Evolutionary conservation across 75 land plant species (phyloP).

Genomic region (Sequoiadendron giganteum): DNA sequence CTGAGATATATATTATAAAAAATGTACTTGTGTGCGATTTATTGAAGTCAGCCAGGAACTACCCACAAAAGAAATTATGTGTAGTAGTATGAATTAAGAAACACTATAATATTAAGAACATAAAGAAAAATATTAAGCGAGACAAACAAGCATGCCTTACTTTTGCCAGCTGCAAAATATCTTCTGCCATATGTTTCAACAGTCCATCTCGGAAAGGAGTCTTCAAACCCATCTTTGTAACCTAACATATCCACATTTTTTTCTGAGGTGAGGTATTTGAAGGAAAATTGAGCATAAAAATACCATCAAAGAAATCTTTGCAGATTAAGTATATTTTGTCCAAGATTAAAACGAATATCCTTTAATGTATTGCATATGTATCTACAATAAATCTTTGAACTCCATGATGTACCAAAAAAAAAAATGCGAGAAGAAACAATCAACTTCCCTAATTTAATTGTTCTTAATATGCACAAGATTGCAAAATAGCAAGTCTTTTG

Average conservation of each 20-base stretch:
- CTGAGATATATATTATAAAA: too few species aligned
- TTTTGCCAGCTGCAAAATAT: conserved; percentile 75
- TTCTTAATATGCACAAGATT: not conserved
- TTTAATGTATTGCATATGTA: not conserved
- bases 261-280: not conserved
- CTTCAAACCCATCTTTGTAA: conserved; percentile 79
- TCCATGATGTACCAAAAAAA: not conserved
- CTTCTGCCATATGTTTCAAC: conserved; percentile 86
- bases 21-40: not conserved
- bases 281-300: not conserved
- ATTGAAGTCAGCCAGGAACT: not conserved
- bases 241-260: conserved; percentile 34
- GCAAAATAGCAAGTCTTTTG: not conserved
- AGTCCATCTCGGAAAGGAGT: conserved; percentile 92
- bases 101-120: not conserved
- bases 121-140: not conserved
- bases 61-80: not conserved
- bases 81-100: not conserved
- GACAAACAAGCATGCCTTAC: conserved; percentile 25
- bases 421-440: not conserved
- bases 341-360: not conserved
- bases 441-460: not conserved
- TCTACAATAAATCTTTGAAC: not conserved
- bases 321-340: not conserved
- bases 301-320: not conserved